Evolutionary conservation across 805 yeast genomes (phyloP), one percentile per base, ranked within the genome.

Genomic region (Starmerella lactis-condensi): DNA sequence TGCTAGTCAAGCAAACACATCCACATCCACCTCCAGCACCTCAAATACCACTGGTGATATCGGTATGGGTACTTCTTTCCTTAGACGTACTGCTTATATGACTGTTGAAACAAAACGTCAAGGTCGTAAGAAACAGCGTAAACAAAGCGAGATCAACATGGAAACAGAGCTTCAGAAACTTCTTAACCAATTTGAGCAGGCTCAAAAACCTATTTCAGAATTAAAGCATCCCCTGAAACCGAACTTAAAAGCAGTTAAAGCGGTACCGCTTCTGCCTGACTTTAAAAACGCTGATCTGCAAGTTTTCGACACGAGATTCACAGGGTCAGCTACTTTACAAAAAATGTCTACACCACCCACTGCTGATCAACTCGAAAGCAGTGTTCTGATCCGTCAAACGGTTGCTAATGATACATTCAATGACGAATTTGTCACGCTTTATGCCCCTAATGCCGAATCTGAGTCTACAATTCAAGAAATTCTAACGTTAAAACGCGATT

Each of bases 201-300:
- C 76, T 3, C 54, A 62, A 30, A 52, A 49, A 5, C 64, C 63
- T 26, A 41, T 65, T 15, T 43, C 54, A 1, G 44, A 52, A 8
- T 57, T 82, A 38, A 62, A 57, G 42, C 98, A 89, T 56, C 98
- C 98, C 20, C 63, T 66, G 17, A 79, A 73, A 56, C 74, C 66
- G 47, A 60, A 67, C 34, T 55, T 81, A 30, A 71, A 64, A 33
- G 93, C 93, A 1, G 82, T 73, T 14, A 64, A 62, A 37, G 62
- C 81, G 2, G 78, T 82, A 79, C 73, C 75, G 17, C 57, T 89
- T 17, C 58, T 83, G 39, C 98, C 98, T 6, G 95, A 89, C 52
- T 71, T 89, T 7, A 72, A 85, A n/a, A 67, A 77, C 64, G 62
- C 81, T 65, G 98, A 89, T 53, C 72, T 78, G 43, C 67, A 64